Evolutionary conservation across 78 protist species (phyloP).

Genomic region (Dictyostelium purpureum): DNA sequence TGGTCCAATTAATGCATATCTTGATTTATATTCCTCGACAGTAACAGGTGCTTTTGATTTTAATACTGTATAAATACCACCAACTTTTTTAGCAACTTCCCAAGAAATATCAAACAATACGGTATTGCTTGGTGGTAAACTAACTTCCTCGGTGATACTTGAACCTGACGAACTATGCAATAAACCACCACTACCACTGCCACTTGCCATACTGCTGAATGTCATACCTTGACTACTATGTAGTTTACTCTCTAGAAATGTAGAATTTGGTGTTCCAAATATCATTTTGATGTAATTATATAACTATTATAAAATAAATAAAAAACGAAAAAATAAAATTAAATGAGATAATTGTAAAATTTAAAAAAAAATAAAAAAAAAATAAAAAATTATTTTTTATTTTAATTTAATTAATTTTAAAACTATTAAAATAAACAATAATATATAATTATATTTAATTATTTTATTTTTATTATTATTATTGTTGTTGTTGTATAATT

Average conservation of each 20-base stretch:
- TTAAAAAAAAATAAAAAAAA: no score
- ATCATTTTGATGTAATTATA: constrained; percentile 8
- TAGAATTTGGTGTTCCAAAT: constrained; percentile 68
- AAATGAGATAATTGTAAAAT: no score
- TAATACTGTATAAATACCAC: constrained; percentile 95
- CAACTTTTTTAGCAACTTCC: constrained; percentile 82
- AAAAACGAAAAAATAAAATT: not conserved
- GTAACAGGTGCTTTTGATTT: constrained; percentile 87
- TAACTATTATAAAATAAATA: no score
- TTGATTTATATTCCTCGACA: constrained; percentile 48
- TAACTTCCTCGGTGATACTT: not conserved
- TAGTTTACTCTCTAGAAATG: constrained; percentile 37
- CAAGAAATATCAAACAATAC: constrained; percentile 65
- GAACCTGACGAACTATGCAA: not conserved
- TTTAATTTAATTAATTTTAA: no score
- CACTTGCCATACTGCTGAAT: no score
- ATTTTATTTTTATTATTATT: no score
- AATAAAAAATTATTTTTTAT: no score
- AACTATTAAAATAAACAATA: no score
- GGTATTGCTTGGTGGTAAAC: not conserved
- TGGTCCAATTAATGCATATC: constrained; percentile 88
- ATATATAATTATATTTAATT: no score
- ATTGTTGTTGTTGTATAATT: no score
- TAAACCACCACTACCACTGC: no score
- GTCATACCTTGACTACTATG: not conserved